Conservation (phyloP, 2,329 filamentous ascomycete genomes). For the Thielaviopsis populi region DNA sequence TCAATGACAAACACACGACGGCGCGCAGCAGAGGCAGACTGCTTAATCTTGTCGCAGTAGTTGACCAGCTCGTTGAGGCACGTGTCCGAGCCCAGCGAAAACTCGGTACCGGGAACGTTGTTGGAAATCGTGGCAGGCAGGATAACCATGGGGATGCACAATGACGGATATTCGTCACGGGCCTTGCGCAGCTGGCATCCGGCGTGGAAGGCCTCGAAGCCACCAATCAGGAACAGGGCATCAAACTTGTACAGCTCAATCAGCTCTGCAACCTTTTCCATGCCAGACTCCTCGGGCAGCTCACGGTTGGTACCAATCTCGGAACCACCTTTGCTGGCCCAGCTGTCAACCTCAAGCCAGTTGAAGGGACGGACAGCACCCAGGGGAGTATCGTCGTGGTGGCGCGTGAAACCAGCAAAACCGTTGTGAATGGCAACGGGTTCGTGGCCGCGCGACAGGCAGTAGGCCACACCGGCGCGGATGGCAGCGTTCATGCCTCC, state of each 20-base stretch:
- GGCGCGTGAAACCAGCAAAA: constrained; percentile 82
- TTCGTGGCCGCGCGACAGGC: constrained; percentile 78
- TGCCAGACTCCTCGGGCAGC: constrained; percentile 69
- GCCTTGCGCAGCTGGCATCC: constrained; percentile 76
- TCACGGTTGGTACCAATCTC: constrained; percentile 97
- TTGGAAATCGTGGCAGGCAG: constrained; percentile 97
- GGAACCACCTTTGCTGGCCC: constrained; percentile 92
- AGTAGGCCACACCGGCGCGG: constrained; percentile 84
- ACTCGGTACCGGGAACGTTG: constrained; percentile 95
- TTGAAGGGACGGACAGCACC: constrained; percentile 72
- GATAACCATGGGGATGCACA: constrained; percentile 84
- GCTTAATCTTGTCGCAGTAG: constrained; percentile 95
- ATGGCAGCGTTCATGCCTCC: constrained; percentile 98
- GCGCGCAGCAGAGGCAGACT: constrained; percentile 85
- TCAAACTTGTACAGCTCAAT: constrained; percentile 83
- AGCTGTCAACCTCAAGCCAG: constrained; percentile 89
- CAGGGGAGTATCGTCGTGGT: constrained; percentile 69
- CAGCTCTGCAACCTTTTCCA: constrained; percentile 66
- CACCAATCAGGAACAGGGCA: constrained; percentile 79
- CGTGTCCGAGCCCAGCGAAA: constrained; percentile 90
- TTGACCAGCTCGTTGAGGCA: constrained; percentile 88
- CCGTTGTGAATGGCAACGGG: constrained; percentile 91
- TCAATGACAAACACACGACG: constrained; percentile 95
- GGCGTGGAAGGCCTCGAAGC: constrained; percentile 92
- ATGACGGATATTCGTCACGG: constrained; percentile 59